A percentile compares a stretch with the other conserved stretches of the same genome.
phyloP scores from a whole-genome alignment of 2,329 filamentous ascomycete genomes.

The Colletotrichum liriopes region DNA sequence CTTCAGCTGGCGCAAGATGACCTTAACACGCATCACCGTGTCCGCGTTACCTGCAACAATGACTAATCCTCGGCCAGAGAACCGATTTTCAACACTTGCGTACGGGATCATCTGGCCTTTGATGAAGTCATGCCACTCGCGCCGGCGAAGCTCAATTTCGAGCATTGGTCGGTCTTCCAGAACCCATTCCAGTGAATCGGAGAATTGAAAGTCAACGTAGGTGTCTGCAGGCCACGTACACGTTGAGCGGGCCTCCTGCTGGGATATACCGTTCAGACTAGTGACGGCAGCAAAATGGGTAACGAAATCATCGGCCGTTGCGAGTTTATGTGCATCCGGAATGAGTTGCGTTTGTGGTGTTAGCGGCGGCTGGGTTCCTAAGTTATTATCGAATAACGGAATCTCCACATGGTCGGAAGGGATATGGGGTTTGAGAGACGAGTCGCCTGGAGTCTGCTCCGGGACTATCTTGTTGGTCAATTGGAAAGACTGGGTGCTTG shows the following conservation, averaged over 20 bases:
- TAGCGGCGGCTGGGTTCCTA: neutral
- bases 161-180: conserved; percentile 22
- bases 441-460: neutral
- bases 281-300: conserved; percentile 28
- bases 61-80: conserved; percentile 20
- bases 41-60: conserved; percentile 37
- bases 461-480: neutral
- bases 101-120: conserved; percentile 27
- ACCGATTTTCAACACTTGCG: conserved; percentile 23
- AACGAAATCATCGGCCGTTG: conserved; percentile 27
- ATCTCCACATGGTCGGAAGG: conserved; percentile 9
- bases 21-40: conserved; percentile 34
- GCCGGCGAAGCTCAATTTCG: conserved; percentile 35
- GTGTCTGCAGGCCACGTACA: conserved; percentile 31
- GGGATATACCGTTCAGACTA: conserved; percentile 16
- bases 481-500: neutral
- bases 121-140: conserved; percentile 35
- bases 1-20: conserved; percentile 27
- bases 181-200: conserved; percentile 31
- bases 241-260: conserved; percentile 18
- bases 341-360: neutral
- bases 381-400: conserved; percentile 1
- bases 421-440: neutral
- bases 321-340: conserved; percentile 20
- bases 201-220: conserved; percentile 31